These are phyloP conservation scores for Saussurea involucrata DNA, from an alignment of 129 eudicot species.

Conservation along the genomic window DNA sequence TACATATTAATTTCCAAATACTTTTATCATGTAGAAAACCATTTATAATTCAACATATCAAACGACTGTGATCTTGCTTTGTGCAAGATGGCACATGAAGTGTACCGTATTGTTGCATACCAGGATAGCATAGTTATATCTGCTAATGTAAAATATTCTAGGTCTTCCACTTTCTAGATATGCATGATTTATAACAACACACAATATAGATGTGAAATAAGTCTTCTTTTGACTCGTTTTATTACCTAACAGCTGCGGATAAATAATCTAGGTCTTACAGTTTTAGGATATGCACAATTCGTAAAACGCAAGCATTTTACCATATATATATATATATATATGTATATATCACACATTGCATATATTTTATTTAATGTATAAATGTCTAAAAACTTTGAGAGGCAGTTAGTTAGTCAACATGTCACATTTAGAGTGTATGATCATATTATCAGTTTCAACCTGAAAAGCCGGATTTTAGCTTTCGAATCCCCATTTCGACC, in stretches of 20 bases:
- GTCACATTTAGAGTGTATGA: too few species aligned
- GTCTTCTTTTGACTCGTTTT: background rate
- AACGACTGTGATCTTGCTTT: background rate
- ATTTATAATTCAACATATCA: background rate
- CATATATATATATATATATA: background rate
- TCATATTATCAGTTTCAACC: too few species aligned
- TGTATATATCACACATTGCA: too few species aligned
- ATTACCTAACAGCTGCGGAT: background rate
- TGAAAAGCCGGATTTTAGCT: background rate
- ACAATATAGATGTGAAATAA: background rate
- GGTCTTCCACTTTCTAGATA: background rate
- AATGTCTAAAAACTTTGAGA: too few species aligned
- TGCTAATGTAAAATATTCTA: background rate
- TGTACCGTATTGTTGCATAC: background rate
- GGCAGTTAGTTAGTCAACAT: too few species aligned
- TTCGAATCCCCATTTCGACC: background rate
- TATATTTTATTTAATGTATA: too few species aligned
- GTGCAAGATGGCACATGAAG: background rate
- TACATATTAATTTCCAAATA: background rate
- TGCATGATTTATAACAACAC: background rate
- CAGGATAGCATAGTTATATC: background rate
- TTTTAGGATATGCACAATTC: background rate
- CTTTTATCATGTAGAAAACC: background rate
- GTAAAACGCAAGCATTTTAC: background rate
- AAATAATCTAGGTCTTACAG: background rate